These are phyloP conservation scores for Mycogone perniciosa DNA, from an alignment of 2,329 filamentous ascomycete genomes.

Conservation along the genomic window DNA sequence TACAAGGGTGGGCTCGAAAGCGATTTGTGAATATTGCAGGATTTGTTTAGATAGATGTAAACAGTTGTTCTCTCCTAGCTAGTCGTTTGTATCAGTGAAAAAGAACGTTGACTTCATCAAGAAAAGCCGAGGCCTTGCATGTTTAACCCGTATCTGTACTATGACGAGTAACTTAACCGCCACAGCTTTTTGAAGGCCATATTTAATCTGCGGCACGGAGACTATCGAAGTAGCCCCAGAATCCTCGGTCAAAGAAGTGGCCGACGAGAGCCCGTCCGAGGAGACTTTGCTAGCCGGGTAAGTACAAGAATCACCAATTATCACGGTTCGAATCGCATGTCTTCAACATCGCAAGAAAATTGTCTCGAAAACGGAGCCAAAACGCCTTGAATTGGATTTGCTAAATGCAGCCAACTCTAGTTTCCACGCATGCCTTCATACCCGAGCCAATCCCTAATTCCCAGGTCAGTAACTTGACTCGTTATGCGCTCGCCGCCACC, in stretches of 20 bases:
- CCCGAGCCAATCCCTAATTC: constrained; percentile 28
- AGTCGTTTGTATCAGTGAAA: neutral
- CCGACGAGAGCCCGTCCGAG: constrained; percentile 36
- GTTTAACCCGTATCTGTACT: constrained; percentile 63
- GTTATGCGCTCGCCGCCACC: neutral
- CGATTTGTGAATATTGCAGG: constrained; percentile 18
- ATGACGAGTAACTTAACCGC: constrained; percentile 46
- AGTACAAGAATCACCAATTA: constrained; percentile 22
- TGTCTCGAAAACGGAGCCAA: constrained; percentile 39
- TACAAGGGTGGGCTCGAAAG: constrained; percentile 54
- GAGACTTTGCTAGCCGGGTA: constrained; percentile 50
- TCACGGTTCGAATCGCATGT: constrained; percentile 23
- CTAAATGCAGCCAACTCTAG: constrained; percentile 40
- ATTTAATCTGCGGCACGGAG: constrained; percentile 52
- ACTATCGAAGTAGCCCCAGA: constrained; percentile 52
- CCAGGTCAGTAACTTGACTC: constrained; percentile 8
- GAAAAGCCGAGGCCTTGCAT: constrained; percentile 24
- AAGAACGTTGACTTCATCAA: constrained; percentile 5
- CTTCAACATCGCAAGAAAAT: constrained; percentile 17
- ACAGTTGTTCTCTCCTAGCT: constrained; percentile 5
- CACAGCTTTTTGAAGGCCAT: constrained; percentile 57
- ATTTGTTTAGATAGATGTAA: neutral
- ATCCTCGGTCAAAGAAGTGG: constrained; percentile 41
- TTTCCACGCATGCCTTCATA: constrained; percentile 35
- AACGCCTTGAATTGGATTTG: constrained; percentile 42